A percentile compares a stretch with the other conserved stretches of the same genome.
These are phyloP conservation scores for Ulvella scutata DNA, from an alignment of 139 green algal genomes.

Conservation along the genomic window DNA sequence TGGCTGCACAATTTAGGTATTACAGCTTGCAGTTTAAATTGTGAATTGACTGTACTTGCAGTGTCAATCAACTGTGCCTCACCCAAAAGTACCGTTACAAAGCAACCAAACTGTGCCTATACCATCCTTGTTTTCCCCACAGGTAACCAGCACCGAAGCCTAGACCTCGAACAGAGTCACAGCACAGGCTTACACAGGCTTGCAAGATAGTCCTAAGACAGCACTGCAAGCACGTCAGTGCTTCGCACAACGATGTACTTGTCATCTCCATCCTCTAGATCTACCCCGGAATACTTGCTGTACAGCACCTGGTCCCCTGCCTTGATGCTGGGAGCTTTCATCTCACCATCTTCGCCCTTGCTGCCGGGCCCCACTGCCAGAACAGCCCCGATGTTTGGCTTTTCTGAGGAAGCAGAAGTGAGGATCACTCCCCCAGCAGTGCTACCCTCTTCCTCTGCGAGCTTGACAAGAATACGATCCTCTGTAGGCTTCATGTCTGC, in stretches of 20 bases:
- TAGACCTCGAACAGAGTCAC: too few species aligned
- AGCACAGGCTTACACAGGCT: too few species aligned
- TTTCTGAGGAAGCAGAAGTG: constrained; percentile 23
- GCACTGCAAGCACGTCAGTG: constrained; percentile 9
- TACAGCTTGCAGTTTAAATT: too few species aligned
- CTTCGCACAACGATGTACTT: constrained; percentile 9
- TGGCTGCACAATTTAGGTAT: too few species aligned
- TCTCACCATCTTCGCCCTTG: not conserved
- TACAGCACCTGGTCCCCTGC: constrained; percentile 12
- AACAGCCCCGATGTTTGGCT: constrained; percentile 20
- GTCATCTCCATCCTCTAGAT: constrained; percentile 9
- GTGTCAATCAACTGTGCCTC: too few species aligned
- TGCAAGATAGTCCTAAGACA: too few species aligned
- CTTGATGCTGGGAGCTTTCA: not conserved
- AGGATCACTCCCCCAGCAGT: constrained; percentile 29
- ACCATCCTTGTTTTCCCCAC: too few species aligned
- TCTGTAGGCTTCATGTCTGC: constrained; percentile 25
- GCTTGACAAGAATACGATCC: constrained; percentile 26
- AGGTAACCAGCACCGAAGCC: too few species aligned
- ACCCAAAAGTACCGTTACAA: too few species aligned
- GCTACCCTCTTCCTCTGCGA: constrained; percentile 17
- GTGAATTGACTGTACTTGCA: too few species aligned
- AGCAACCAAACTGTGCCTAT: too few species aligned
- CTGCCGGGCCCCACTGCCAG: constrained; percentile 10
- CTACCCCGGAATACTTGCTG: constrained; percentile 13